phyloP scores from a whole-genome alignment of 2,329 filamentous ascomycete genomes.

The Fusarium virguliforme region DNA sequence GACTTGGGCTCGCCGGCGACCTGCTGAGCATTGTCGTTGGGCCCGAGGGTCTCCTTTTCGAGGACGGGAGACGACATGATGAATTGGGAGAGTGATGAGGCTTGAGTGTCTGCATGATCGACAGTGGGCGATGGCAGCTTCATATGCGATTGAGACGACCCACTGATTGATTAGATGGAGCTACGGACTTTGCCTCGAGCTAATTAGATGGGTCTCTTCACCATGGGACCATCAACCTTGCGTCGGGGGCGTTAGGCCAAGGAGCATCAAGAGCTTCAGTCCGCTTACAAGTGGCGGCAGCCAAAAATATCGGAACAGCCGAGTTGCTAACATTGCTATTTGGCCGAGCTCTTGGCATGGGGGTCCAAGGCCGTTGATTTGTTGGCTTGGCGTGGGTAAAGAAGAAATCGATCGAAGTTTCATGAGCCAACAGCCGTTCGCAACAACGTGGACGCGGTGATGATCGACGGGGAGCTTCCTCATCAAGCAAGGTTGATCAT shows the following conservation, averaged over 20 bases:
- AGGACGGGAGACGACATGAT: constrained; percentile 39
- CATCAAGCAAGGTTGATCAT: constrained; percentile 2
- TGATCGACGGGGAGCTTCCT: constrained; percentile 25
- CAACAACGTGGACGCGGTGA: not conserved
- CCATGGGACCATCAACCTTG: constrained; percentile 23
- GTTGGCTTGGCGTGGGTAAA: not conserved
- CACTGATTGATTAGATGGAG: constrained; percentile 44
- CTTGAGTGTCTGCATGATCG: not conserved
- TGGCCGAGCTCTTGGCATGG: constrained; percentile 3
- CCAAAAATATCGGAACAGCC: not conserved
- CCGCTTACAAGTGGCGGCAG: not conserved
- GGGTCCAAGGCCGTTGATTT: not conserved
- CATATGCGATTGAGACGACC: constrained; percentile 3
- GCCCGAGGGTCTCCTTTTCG: constrained; percentile 22
- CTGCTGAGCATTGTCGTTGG: constrained; percentile 25
- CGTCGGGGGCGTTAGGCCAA: not conserved
- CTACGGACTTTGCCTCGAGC: constrained; percentile 15
- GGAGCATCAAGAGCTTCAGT: not conserved
- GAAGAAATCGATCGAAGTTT: constrained; percentile 1
- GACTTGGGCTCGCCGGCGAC: constrained; percentile 12
- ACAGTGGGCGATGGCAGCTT: not conserved
- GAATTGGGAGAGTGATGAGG: not conserved
- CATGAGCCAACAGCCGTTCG: not conserved
- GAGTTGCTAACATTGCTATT: not conserved
- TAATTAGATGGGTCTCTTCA: constrained; percentile 12